phyloP scores from a whole-genome alignment of 148 eudicot genomes.

The Polygonum maritimum region DNA sequence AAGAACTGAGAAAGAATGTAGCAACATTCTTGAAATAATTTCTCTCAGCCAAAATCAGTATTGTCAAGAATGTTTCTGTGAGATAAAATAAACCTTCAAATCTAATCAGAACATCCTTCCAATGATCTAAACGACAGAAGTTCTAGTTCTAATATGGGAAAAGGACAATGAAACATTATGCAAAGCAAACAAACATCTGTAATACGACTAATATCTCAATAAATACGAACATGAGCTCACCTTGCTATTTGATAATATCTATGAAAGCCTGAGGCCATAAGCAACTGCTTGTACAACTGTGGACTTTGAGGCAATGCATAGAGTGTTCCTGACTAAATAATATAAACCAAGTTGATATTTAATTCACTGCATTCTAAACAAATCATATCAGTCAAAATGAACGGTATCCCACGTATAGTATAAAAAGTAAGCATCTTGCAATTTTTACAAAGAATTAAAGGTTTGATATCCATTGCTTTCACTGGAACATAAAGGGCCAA shows the following conservation, averaged over 20 bases:
- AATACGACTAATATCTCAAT: background rate
- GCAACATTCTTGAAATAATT: background rate
- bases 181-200: background rate
- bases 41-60: background rate
- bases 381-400: background rate
- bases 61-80: background rate
- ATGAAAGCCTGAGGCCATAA: conserved; percentile 92
- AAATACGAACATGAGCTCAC: conserved; percentile 19
- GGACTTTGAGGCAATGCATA: conserved; percentile 99
- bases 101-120: background rate
- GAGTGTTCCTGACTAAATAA: conserved; percentile 88
- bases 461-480: background rate
- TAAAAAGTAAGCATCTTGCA: background rate
- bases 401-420: background rate
- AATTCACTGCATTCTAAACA: background rate
- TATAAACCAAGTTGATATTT: conserved; percentile 25
- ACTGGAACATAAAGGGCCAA: background rate
- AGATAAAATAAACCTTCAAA: background rate
- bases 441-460: background rate
- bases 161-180: background rate
- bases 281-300: conserved; percentile 96
- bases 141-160: background rate
- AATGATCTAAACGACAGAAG: background rate
- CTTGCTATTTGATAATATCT: conserved; percentile 96
- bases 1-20: background rate